Evolutionary conservation across 2,329 filamentous ascomycete species (phyloP).

Genomic region (Neonectria faginata): DNA sequence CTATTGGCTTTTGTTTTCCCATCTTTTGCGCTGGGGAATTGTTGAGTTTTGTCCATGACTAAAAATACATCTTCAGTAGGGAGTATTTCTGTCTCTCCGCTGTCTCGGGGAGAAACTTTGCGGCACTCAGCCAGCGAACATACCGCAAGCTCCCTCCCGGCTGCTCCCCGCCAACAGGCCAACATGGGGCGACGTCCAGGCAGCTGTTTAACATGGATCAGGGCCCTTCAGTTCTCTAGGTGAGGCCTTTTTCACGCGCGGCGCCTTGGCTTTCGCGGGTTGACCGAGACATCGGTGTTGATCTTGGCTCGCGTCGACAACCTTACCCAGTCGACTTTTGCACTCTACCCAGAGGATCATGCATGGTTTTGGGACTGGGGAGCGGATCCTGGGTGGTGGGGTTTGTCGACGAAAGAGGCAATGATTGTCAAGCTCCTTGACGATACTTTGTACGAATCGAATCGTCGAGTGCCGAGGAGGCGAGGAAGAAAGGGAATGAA

Average conservation of each 20-base stretch:
- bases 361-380: background rate
- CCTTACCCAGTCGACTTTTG: background rate
- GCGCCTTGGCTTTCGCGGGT: background rate
- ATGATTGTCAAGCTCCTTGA: background rate
- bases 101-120: too few species aligned
- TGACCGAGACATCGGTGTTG: constrained; percentile 1
- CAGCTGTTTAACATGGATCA: too few species aligned
- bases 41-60: background rate
- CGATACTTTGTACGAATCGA: background rate
- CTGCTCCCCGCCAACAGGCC: too few species aligned
- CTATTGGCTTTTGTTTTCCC: background rate
- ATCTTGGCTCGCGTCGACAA: background rate
- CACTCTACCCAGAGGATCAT: too few species aligned
- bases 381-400: background rate
- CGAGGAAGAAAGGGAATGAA: background rate
- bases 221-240: too few species aligned
- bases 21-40: background rate
- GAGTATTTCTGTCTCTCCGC: too few species aligned
- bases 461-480: background rate
- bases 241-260: too few species aligned
- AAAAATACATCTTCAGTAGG: too few species aligned
- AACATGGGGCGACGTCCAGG: too few species aligned
- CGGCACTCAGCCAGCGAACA: too few species aligned
- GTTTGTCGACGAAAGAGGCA: background rate
- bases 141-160: too few species aligned